These are phyloP conservation scores for Fomitopsis pulvina DNA, from an alignment of 768 basidiomycete species.

Conservation along the genomic window DNA sequence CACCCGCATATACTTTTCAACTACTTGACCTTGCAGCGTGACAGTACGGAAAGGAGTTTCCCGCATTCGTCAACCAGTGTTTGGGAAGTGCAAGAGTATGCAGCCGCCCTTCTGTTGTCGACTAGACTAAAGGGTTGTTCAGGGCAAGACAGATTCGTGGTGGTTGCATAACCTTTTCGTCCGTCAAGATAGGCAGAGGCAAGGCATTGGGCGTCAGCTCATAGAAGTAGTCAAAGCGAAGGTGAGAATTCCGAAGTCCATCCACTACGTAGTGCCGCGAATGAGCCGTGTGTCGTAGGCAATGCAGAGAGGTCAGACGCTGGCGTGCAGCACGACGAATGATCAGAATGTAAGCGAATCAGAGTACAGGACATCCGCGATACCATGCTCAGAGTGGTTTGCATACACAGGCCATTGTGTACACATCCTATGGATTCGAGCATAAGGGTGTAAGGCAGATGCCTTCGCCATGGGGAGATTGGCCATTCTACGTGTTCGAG, in stretches of 20 bases:
- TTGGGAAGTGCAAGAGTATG: slow-evolving; percentile 6
- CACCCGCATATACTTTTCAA: neutral
- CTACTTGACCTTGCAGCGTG: neutral
- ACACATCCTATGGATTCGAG: slow-evolving; percentile 11
- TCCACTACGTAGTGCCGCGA: neutral
- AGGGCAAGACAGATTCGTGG: slow-evolving; percentile 13
- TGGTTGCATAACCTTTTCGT: slow-evolving; percentile 13
- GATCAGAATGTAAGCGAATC: neutral
- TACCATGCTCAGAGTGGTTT: too few species aligned
- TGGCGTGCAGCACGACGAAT: slow-evolving; percentile 8
- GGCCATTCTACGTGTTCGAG: slow-evolving; percentile 11
- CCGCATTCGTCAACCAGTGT: slow-evolving; percentile 10
- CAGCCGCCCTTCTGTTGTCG: neutral
- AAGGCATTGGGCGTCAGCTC: slow-evolving; percentile 8
- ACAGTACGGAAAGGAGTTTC: slow-evolving; percentile 11
- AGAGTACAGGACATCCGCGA: too few species aligned
- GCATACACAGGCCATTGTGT: slow-evolving; percentile 11
- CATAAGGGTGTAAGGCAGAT: slow-evolving; percentile 6
- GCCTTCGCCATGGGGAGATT: slow-evolving; percentile 14
- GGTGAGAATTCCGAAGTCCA: neutral
- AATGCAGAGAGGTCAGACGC: neutral
- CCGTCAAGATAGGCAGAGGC: slow-evolving; percentile 9
- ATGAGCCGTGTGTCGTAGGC: neutral
- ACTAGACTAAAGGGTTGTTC: neutral
- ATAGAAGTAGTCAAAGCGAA: slow-evolving; percentile 5